Evolutionary conservation across 1,139 yeast species (phyloP), one percentile per base, ranked within the genome.

Genomic region (Hanseniaspora sp.): DNA sequence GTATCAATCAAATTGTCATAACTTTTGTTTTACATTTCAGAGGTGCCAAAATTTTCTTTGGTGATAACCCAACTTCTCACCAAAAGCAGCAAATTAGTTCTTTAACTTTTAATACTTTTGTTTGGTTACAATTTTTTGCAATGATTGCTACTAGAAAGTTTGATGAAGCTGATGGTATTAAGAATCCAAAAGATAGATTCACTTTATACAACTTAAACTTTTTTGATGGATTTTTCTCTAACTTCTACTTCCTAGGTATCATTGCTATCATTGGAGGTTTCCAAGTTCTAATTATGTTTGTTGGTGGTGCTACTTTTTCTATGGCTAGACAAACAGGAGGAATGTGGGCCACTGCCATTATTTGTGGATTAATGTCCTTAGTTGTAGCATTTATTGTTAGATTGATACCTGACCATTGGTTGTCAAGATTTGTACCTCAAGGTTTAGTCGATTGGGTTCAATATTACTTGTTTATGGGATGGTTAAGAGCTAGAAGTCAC

Each of bases 61-160:
- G 77, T 2, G 62, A 64, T 44, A 64, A 67, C 17, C 64, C 67
- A n/a, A 63, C 70, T 39, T 69, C 71, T 53, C 79, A 74, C 61
- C 76, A 81, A 59, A 68, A 72, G 56, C 75, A 76, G 58, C 82
- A 83, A 69, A 68, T 90, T 45, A 78, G 80, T 61, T 88, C 97
- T 3, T 74, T 90, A 78, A 90, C 95, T 1, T 92, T 92, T 73
- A 92, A 94, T 68, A 77, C 97, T 0, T 92, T 92, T 75, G 98
- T 92, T 53, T 92, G 98, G 98, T 74, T 92, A 69, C 99, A 92
- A 71, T 84, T 90, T 66, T 92, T 94, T 79, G 88, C 92, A 64
- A 76, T 92, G 71, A 80, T 92, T 64, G 95, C 88, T 44, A 83
- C 95, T 7, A 79, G 99, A 64, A 86, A 95, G 61, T 73, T 92